phyloP scores from a whole-genome alignment of 305 asterid species.

The Fraxinus latifolia region DNA sequence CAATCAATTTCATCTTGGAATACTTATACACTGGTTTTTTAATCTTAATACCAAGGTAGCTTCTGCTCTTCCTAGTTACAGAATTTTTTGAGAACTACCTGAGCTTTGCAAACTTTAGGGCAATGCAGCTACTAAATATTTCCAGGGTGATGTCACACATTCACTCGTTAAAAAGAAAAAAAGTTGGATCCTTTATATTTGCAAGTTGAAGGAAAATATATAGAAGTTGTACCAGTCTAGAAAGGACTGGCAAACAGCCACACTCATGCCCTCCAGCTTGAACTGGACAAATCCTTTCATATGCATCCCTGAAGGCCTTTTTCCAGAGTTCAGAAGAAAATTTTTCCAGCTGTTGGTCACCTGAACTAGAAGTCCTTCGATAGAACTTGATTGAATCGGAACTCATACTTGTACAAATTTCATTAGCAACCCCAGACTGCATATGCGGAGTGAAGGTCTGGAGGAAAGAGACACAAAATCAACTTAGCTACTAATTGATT shows the following conservation, averaged over 20 bases:
- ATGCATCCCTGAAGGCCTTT: constrained; percentile 78
- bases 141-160: background rate
- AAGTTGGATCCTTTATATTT: background rate
- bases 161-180: background rate
- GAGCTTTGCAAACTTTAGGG: background rate
- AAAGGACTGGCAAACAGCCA: constrained; percentile 72
- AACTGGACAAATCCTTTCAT: constrained; percentile 81
- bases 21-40: background rate
- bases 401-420: constrained; percentile 32
- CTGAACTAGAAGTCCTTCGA: constrained; percentile 41
- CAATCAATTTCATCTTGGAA: background rate
- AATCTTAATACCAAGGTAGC: background rate
- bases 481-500: constrained; percentile 11
- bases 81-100: background rate
- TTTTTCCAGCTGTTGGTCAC: constrained; percentile 44
- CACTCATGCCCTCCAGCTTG: constrained; percentile 83
- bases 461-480: constrained; percentile 11
- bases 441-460: constrained; percentile 83
- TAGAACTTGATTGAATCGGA: constrained; percentile 34
- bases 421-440: constrained; percentile 66
- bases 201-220: background rate
- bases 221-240: constrained; percentile 55
- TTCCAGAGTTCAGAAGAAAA: constrained; percentile 74
- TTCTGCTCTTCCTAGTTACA: background rate
- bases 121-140: no score